Conservation (phyloP, 139 green algal genomes). For the Tetradesmus obliquus region DNA sequence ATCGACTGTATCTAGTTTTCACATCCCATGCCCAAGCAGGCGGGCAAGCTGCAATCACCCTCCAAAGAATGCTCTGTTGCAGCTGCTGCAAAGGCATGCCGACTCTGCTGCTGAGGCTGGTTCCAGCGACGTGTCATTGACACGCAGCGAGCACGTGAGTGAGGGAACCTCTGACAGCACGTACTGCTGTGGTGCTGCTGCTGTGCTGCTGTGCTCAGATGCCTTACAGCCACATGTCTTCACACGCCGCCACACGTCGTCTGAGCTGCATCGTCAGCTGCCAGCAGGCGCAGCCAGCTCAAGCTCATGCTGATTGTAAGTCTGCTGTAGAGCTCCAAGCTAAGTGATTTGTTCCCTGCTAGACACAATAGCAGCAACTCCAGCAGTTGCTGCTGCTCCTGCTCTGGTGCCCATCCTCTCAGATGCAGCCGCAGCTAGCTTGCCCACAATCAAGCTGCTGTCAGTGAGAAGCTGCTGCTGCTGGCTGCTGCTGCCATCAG, state of each 20-base stretch:
- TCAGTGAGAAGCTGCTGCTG: not conserved
- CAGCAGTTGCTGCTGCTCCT: not conserved
- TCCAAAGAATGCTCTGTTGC: not conserved
- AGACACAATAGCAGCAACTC: not conserved
- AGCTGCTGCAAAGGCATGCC: not conserved
- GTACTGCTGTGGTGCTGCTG: too few relatives aligned
- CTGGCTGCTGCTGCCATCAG: not conserved
- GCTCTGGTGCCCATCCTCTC: too few relatives aligned
- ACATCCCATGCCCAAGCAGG: not conserved
- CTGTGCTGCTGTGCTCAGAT: too few relatives aligned
- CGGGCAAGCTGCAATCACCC: not conserved
- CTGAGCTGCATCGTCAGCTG: not conserved
- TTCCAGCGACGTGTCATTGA: too few relatives aligned
- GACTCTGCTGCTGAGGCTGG: not conserved
- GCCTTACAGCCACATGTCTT: too few relatives aligned
- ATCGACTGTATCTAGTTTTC: conserved; percentile 2
- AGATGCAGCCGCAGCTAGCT: too few relatives aligned
- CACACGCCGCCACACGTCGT: too few relatives aligned
- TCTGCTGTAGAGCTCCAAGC: not conserved
- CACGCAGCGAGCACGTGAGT: too few relatives aligned
- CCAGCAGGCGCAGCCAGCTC: not conserved
- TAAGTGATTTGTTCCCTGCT: not conserved
- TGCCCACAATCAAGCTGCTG: too few relatives aligned
- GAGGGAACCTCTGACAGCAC: too few relatives aligned
- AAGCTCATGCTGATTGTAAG: not conserved